Base-by-base conservation (phyloP, 2,329 filamentous ascomycete species). In the Dactylonectria estremocensis region DNA sequence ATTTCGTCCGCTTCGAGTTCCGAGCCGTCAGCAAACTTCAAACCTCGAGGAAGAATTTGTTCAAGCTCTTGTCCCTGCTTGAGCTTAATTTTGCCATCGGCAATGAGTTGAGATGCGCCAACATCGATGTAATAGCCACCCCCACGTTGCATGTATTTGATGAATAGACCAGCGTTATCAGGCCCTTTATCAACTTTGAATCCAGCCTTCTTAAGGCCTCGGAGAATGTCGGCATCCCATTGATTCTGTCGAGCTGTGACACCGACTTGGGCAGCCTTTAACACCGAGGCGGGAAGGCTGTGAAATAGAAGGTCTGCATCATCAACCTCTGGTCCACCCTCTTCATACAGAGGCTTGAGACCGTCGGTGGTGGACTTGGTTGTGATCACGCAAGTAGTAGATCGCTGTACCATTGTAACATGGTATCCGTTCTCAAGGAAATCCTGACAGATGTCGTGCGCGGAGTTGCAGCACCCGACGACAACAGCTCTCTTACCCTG, bases 91-190 rank as follows among this genome's bases (percentile, higher is more conserved):
- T 88, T 88, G 3, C 90, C 89, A 22, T 90, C 87, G 7, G 83
- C 82, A 64, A 92, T 90, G 33, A 92, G 83, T 74, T 87, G 78
- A 3, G 86, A 87, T 1, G 86, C 87, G 0, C 91, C 91, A 2
- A 92, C 89, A 69, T 92, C 89, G 68, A 92, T 90, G 77, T 92
- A 92, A 74, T 92, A 92, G 0, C 91, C 90, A 0, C 91, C 90
- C 2, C 89, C 89, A 5, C 87, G 84, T 70, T 90, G 87, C 64
- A 90, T 83, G 73, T 91, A 92, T 76, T 91, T 91, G 54, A 86
- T 77, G 64, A 88, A 83, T 22, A 92, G 80, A 0, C 90, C 90
- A 0, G 84, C 80, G 2, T 83, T 84, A 65, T 89, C 84, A 0
- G 87, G 85, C 0, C 90, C 90, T 2, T 75, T 78, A 72, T 92